These are phyloP conservation scores for Trichophyton schoenleinii DNA, from an alignment of 2,329 filamentous ascomycete species.

Conservation along the genomic window DNA sequence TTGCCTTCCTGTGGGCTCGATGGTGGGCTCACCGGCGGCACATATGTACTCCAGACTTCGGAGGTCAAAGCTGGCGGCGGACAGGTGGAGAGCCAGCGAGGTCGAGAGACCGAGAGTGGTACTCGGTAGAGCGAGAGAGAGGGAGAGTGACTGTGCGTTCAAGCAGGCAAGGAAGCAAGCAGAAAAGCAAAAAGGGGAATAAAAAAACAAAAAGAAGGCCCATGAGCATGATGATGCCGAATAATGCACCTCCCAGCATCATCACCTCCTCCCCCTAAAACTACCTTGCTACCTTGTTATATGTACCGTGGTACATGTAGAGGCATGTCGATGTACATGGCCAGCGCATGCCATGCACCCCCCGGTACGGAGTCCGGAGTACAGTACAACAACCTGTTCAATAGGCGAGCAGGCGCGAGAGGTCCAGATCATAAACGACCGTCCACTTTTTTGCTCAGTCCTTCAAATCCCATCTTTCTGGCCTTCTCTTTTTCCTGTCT, in stretches of 20 bases:
- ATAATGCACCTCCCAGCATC: neutral
- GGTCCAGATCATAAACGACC: neutral
- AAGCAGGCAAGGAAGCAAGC: neutral
- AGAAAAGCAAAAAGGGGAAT: neutral
- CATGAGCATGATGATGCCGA: neutral
- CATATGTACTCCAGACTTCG: neutral
- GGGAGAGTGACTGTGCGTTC: neutral
- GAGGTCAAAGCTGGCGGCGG: neutral
- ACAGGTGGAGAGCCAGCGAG: neutral
- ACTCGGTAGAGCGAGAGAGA: no score
- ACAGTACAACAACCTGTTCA: neutral
- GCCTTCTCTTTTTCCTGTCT: neutral
- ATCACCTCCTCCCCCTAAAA: no score
- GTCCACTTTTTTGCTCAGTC: neutral
- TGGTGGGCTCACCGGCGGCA: neutral
- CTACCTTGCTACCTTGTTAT: neutral
- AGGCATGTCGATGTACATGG: neutral
- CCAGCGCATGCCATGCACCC: neutral
- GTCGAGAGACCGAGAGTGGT: neutral
- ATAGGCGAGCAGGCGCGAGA: slow-evolving; percentile 2
- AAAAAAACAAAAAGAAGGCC: neutral
- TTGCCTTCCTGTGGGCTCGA: neutral
- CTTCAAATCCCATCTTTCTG: neutral
- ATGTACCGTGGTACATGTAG: neutral
- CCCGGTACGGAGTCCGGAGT: neutral